Base-by-base conservation (phyloP, 176 grass and related monocot species). In the Carex scoparia region DNA sequence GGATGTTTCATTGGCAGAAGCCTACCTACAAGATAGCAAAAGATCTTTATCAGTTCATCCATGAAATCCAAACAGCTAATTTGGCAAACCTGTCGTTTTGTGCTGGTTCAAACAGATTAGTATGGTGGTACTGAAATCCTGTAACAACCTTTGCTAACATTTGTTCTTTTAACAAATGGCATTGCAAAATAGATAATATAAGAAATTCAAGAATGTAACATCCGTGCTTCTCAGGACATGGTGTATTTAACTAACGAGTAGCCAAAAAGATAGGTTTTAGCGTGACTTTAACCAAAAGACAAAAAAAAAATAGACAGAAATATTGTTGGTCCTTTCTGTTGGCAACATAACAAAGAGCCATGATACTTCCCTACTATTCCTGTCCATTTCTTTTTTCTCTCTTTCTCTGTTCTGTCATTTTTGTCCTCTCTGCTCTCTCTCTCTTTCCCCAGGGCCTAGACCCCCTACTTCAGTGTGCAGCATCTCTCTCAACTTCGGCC, bases 241-340 rank as follows among this genome's bases (percentile, higher is more conserved):
- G 18, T 28, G 7, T 51, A 28, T 10, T 4, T 4, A 74, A 46
- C 42, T 8, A 46, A 1, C 1, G 2, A 49, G 69, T 19, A 49
- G 69, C 42, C 9, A 73, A 73, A 73, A 42, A 19, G 16, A 49
- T 73, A 19, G 42, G 16, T 48, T 74, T 72, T 23, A 48, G 7
- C 16, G 44, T 28, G 4, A 49, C 19, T 10, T 74, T 49, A 74
- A 51, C n/a, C n/a, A 51, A 44, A 74, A 72, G 8, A 74, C 8
- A 73, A 73, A 23, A 23, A 23, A 68, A n/a, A 70, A 42, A n/a
- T n/a, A 73, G 18, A 46, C 18, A 74, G 70, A 46, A 51, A 48
- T 74, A 74, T 48, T 49, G 70, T 74, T 74, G 70, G 18, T 28
- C 42, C 69, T 73, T 27, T 70, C 67, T 70, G 67, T 42, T 18